Evolutionary conservation across 2,329 filamentous ascomycete species (phyloP), one percentile per base, ranked within the genome.

Genomic region (Cercospora berteroae): DNA sequence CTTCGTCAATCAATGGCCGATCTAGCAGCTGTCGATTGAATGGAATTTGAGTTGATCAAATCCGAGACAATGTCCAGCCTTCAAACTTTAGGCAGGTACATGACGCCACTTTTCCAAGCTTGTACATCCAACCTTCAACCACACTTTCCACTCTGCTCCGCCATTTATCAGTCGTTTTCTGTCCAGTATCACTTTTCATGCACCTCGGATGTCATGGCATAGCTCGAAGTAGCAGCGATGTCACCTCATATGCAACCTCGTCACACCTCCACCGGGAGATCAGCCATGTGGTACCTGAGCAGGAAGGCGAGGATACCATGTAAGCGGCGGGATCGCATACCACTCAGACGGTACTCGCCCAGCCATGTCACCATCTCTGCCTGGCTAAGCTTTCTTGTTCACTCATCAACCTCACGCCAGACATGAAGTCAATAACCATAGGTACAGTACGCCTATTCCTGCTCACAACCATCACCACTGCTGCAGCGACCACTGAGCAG

Each of bases 271-370:
- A 20, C 42, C 42, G 20, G 5, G n/a, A 60, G 58, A 60, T 60
- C 58, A 33, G 33, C 58, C 18, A 39, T 20, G 33, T 29, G 20
- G 33, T 7, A 42, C 58, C 20, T 23, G 36, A 60, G 10, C 18
- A 39, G 58, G 31, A 60, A 42, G 58, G 58, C 23, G 36, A 42
- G 58, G 31, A 44, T 60, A 59, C 25, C 56, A 59, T 59, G 56
- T 59, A 39, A 39, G 33, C 33, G 33, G 33, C 1, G 13, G 1
- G 33, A 16, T 39, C 33, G 33, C 33, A 39, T 39, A n/a, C 33
- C 33, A 39, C 33, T 39, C 33, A 39, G 33, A n/a, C 33, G 18
- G n/a, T 48, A 20, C 5, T 23, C 18, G 18, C 42, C 42, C 18
- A 48, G 42, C 42, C 42, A 48, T 23, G 10, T 2, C 13, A 48